Conservation (phyloP, 176 grass and related monocot genomes). For the Dendrocalamus sinicus region DNA sequence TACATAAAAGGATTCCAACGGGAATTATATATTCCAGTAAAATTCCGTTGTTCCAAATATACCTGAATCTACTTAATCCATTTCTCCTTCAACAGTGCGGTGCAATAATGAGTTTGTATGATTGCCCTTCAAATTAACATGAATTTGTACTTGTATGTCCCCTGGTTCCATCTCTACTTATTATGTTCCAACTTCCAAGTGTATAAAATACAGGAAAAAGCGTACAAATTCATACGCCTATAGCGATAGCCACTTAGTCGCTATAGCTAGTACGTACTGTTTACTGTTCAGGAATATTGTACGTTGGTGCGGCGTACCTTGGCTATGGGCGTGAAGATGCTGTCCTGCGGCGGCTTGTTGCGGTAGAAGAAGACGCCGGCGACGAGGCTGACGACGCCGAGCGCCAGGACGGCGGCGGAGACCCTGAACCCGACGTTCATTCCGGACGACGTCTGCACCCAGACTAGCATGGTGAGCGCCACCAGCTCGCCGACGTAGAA, state of each 20-base stretch:
- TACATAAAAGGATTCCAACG: too few relatives aligned
- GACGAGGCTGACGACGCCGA: conserved; percentile 58
- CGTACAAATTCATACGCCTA: background rate
- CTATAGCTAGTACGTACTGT: background rate
- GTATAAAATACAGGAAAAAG: background rate
- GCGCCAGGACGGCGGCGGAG: conserved; percentile 67
- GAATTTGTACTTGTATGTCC: background rate
- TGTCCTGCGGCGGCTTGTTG: conserved; percentile 85
- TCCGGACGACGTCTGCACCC: conserved; percentile 80
- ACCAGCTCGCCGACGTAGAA: conserved; percentile 89
- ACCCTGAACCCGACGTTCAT: conserved; percentile 80
- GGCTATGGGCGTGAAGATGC: conserved; percentile 77
- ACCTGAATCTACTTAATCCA: background rate
- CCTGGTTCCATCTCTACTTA: background rate
- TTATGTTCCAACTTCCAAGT: background rate
- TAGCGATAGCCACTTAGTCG: background rate
- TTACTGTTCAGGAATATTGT: background rate
- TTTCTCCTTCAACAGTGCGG: background rate
- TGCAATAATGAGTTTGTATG: background rate
- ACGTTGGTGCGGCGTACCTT: conserved; percentile 40
- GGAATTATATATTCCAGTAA: too few relatives aligned
- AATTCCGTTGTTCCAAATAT: too few relatives aligned
- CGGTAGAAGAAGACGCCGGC: conserved; percentile 70
- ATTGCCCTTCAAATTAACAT: background rate
- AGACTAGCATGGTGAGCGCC: conserved; percentile 78